These are phyloP conservation scores for Scedosporium apiospermum DNA, from an alignment of 2,329 filamentous ascomycete genomes.

Conservation along the genomic window DNA sequence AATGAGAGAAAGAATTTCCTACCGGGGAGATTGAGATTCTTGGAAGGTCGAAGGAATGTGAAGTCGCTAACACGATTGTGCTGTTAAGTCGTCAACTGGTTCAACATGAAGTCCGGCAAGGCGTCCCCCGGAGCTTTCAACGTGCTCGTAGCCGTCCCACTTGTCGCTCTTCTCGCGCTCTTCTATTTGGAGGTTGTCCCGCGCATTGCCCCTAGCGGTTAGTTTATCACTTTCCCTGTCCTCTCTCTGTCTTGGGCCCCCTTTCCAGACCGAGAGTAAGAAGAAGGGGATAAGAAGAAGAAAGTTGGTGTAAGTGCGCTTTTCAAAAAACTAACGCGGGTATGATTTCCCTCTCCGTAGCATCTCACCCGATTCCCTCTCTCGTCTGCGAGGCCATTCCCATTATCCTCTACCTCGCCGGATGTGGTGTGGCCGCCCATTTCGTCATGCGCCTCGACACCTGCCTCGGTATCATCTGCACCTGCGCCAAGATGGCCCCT, in stretches of 20 bases:
- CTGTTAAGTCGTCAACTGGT: constrained; percentile 48
- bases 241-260: background rate
- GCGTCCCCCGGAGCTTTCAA: constrained; percentile 46
- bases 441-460: constrained; percentile 47
- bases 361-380: constrained; percentile 37
- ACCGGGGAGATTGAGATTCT: too few species aligned
- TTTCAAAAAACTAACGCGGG: background rate
- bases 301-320: background rate
- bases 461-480: constrained; percentile 49
- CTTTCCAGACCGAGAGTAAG: too few species aligned
- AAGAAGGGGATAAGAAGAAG: background rate
- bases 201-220: constrained; percentile 32
- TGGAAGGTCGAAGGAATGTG: too few species aligned
- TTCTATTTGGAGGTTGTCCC: constrained; percentile 42
- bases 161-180: constrained; percentile 46
- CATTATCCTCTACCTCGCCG: constrained; percentile 47
- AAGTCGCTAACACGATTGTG: constrained; percentile 8
- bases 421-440: constrained; percentile 48
- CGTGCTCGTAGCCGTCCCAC: constrained; percentile 46
- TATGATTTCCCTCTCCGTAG: constrained; percentile 13
- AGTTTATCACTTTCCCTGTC: constrained; percentile 8
- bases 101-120: constrained; percentile 43
- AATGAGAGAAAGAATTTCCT: too few species aligned
- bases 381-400: constrained; percentile 42
- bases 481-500: constrained; percentile 42